Conservation (phyloP, 108 stramenopile genomes). For the Cafeteria roenbergensis region DNA sequence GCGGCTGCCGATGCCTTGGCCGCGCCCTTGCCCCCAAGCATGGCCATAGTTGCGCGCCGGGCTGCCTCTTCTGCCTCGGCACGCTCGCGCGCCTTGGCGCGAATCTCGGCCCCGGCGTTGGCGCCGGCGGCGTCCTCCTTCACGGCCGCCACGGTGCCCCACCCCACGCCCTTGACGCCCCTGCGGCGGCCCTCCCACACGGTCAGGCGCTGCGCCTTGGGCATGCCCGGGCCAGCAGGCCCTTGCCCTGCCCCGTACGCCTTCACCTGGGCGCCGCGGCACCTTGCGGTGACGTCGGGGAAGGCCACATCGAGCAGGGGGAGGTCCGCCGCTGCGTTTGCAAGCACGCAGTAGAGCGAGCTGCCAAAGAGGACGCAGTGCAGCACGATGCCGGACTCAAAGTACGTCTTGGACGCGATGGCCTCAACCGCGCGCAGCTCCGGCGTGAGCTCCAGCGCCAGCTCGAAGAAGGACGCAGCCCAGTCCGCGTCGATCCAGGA, state of each 20-base stretch:
- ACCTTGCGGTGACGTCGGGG: constrained; percentile 11
- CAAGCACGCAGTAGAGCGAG: constrained; percentile 7
- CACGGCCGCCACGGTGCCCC: constrained; percentile 4
- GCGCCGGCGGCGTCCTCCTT: constrained; percentile 10
- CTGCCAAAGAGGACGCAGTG: constrained; percentile 1
- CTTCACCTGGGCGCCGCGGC: constrained; percentile 9
- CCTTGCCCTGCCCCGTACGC: neutral
- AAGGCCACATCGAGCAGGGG: constrained; percentile 7
- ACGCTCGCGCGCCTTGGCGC: too few relatives aligned
- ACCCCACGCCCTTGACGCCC: constrained; percentile 4
- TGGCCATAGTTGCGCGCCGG: too few relatives aligned
- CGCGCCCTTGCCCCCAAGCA: too few relatives aligned
- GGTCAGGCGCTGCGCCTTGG: neutral
- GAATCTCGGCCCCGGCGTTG: too few relatives aligned
- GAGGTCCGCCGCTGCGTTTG: neutral
- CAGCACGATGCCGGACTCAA: neutral
- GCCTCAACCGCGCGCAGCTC: neutral
- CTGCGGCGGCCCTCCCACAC: constrained; percentile 9
- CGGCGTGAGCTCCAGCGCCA: neutral
- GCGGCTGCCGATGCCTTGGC: too few relatives aligned
- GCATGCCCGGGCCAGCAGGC: neutral
- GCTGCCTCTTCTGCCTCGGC: too few relatives aligned
- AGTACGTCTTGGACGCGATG: constrained; percentile 5
- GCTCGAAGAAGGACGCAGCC: constrained; percentile 8
- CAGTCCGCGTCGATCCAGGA: constrained; percentile 5